Base-by-base conservation (phyloP, 75 land plant species). In the Cunninghamia lanceolata region DNA sequence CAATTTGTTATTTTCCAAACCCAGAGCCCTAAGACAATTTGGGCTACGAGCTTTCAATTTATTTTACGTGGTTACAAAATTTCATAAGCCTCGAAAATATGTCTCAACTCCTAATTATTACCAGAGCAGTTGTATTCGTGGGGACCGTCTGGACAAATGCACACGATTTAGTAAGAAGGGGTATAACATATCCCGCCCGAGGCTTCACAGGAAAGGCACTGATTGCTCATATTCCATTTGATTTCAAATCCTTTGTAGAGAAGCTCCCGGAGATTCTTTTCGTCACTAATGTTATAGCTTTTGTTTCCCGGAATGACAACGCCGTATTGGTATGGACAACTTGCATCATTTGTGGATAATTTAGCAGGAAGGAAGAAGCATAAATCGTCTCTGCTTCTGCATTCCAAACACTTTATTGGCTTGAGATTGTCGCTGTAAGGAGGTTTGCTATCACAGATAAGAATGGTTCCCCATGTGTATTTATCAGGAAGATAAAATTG, bases 61-160 rank as follows among this genome's bases (percentile, higher is more conserved):
- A 17, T 17, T 25, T 63, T 21, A 4, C 0, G 2, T 63, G 9
- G 6, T 7, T 25, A 63, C 5, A 21, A 21, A 25, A 25, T 7
- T 28, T 25, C 8, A 25, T 63, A 7, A 25, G n/a, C 8, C 1
- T 25, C 0, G 0, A 28, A 0, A 7, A 28, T 25, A 25, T 0
- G n/a, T 63, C 9, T 25, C 2, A 25, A 28, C 8, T 50, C 2
- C 15, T 11, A 15, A 50, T 13, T 50, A 1, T 50, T 39, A 39
- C 2, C 28, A 21, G 25, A 19, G 25, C 68, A 63, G 68, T 5
- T 28, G 68, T 28, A 63, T 1, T 4, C 7, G 7, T 50, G 53
- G 53, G 53, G 53, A 50, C 53, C 53, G 16, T 50, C 53, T 14
- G 3, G 53, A 50, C 53, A 13, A 50, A 50, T 10, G 52, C 52